These are phyloP conservation scores for Trichophyton rubrum DNA, from an alignment of 2,329 filamentous ascomycete species.

Conservation along the genomic window DNA sequence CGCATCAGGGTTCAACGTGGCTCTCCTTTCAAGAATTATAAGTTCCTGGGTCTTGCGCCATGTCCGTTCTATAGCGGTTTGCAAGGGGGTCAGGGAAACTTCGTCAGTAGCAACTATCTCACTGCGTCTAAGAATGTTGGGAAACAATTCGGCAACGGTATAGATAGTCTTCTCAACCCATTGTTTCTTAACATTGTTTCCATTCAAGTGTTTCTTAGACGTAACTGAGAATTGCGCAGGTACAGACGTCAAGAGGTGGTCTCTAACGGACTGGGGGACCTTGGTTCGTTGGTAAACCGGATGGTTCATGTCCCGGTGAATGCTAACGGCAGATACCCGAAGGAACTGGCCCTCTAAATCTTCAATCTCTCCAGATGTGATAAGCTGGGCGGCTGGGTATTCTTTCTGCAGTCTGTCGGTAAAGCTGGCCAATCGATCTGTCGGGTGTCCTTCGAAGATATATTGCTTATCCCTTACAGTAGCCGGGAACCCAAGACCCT, in stretches of 20 bases:
- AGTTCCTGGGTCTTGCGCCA: slow-evolving; percentile 85
- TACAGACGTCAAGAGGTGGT: slow-evolving; percentile 68
- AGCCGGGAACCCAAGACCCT: slow-evolving; percentile 73
- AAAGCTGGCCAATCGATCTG: slow-evolving; percentile 67
- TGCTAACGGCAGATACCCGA: slow-evolving; percentile 65
- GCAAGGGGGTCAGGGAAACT: slow-evolving; percentile 56
- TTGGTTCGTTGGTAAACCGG: slow-evolving; percentile 80
- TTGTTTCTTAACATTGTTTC: slow-evolving; percentile 56
- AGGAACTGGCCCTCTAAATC: slow-evolving; percentile 86
- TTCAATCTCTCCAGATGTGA: slow-evolving; percentile 56
- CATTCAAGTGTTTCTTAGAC: slow-evolving; percentile 55
- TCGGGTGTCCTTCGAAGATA: slow-evolving; percentile 71
- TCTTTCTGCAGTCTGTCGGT: slow-evolving; percentile 86
- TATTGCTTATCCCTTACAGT: slow-evolving; percentile 80
- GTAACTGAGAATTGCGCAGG: slow-evolving; percentile 71
- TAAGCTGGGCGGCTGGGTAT: slow-evolving; percentile 72
- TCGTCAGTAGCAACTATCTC: slow-evolving; percentile 63
- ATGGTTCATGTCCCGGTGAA: slow-evolving; percentile 69
- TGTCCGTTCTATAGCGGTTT: slow-evolving; percentile 84
- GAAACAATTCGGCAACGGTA: slow-evolving; percentile 73
- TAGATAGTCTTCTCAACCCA: slow-evolving; percentile 75
- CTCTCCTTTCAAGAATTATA: slow-evolving; percentile 58
- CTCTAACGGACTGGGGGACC: slow-evolving; percentile 69
- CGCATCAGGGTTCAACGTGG: slow-evolving; percentile 59
- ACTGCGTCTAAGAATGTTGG: slow-evolving; percentile 76